Conservation (phyloP, 345 rosid genomes). For the Sapria himalayana region DNA sequence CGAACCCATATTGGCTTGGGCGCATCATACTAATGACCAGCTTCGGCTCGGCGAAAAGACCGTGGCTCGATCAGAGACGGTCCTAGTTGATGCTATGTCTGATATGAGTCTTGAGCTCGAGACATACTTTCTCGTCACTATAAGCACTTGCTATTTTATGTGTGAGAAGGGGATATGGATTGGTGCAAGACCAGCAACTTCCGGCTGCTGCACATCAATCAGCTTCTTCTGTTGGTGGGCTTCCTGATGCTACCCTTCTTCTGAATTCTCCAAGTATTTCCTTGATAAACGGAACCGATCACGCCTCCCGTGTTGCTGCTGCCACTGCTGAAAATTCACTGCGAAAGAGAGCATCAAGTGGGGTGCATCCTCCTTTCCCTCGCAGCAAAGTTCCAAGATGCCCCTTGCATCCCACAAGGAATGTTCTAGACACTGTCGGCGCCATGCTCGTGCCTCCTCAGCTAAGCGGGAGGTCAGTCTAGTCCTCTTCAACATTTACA, state of each 20-base stretch:
- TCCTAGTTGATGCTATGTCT: too few species aligned
- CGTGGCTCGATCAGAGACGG: too few species aligned
- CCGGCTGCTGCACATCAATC: slow-evolving; percentile 7
- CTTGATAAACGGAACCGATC: slow-evolving; percentile 20
- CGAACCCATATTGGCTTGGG: too few species aligned
- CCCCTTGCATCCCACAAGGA: slow-evolving; percentile 24
- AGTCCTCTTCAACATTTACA: too few species aligned
- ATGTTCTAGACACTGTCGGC: slow-evolving; percentile 36
- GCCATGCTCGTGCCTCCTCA: slow-evolving; percentile 67
- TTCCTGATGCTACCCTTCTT: slow-evolving; percentile 74
- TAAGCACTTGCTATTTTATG: too few species aligned
- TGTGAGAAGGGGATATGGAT: slow-evolving; percentile 15
- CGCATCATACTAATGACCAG: too few species aligned
- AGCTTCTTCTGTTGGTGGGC: slow-evolving; percentile 17
- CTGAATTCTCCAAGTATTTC: slow-evolving; percentile 30
- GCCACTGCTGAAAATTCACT: slow-evolving; percentile 45
- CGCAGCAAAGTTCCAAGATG: slow-evolving; percentile 47
- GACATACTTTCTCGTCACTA: too few species aligned
- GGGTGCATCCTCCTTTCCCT: slow-evolving; percentile 16
- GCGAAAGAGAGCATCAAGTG: slow-evolving; percentile 44
- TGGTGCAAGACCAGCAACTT: slow-evolving; percentile 8
- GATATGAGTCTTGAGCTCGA: too few species aligned
- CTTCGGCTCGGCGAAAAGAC: too few species aligned
- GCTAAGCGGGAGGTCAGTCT: slow-evolving; percentile 63
- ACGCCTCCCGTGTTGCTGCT: slow-evolving; percentile 57